Base-by-base conservation (phyloP, 2,329 filamentous ascomycete species). In the Pseudogymnoascus sp. region DNA sequence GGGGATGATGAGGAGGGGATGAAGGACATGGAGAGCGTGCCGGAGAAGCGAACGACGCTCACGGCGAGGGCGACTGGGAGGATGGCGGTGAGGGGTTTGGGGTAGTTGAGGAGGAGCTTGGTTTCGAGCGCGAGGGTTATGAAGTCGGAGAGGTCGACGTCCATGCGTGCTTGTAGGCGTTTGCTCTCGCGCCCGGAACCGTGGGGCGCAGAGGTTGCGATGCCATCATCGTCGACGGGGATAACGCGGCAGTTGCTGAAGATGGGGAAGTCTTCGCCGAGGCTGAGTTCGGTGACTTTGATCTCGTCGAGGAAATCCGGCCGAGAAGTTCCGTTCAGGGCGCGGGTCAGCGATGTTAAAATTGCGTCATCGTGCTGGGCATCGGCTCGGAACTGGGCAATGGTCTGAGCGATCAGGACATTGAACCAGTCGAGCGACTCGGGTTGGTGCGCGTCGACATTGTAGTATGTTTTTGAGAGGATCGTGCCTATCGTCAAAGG, bases 361-460 rank as follows among this genome's bases (percentile, higher is more conserved):
- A 99, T 96, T 3, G 91, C 91, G 72, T 95, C 91, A 69, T 97
- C 89, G 67, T 95, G 87, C 70, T 96, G 90, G 1, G 95, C 95
- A 71, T 97, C 96, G 69, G 89, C 91, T 65, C 95, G 84, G 70
- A 97, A 90, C 75, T 99, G 95, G 0, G 95, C 93, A 68, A 99
- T 96, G 0, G 95, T 96, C 77, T 99, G 95, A 1, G 93, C 95
- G 61, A 97, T 88, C 63, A 99, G 81, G 26, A 99, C 95, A 73
- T 99, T 99, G 82, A 99, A 97, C 95, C 95, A 99, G 76, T 99
- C 95, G 65, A 99, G 77, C 64, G 90, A 96, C 76, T 99, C 95
- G 0, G 95, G 95, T 75, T 97, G 95, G 75, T 99, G 95, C 65
- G 91, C 92, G 70, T 96, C 85, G 46, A 95, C 91, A 72, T 96